These are phyloP conservation scores for Przewalskia tangutica DNA, from an alignment of 257 asterid species.

Conservation along the genomic window DNA sequence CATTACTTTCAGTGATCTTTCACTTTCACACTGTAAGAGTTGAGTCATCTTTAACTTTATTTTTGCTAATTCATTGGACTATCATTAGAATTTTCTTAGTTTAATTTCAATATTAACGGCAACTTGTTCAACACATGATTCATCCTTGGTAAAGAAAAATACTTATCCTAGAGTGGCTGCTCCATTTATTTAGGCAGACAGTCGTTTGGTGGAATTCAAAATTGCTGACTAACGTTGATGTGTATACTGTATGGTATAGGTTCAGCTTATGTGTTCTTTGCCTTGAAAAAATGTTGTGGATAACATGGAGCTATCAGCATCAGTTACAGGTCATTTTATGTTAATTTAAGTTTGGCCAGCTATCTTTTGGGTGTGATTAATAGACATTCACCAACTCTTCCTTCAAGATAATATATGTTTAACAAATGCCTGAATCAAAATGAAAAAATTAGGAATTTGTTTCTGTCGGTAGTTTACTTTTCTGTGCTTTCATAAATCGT, in stretches of 20 bases:
- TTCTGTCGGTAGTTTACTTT: neutral
- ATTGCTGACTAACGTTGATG: neutral
- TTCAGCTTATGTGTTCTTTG: neutral
- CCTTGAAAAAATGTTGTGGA: neutral
- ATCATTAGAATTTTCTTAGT: neutral
- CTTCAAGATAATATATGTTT: neutral
- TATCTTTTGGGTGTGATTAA: neutral
- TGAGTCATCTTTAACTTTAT: neutral
- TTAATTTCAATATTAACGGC: conserved; percentile 17
- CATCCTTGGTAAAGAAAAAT: neutral
- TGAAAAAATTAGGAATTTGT: neutral
- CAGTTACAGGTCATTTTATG: neutral
- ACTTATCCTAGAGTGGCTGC: neutral
- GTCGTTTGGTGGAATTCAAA: neutral
- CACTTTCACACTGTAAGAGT: neutral
- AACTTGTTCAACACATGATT: neutral
- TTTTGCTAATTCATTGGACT: neutral
- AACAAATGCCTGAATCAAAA: neutral
- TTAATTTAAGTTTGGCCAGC: neutral
- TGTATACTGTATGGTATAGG: neutral
- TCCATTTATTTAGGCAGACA: neutral
- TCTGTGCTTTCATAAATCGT: neutral
- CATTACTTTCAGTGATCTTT: neutral
- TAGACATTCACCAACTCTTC: neutral
- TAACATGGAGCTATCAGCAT: neutral